Evolutionary conservation across 2,329 filamentous ascomycete species (phyloP), one percentile per base, ranked within the genome.

Genomic region (Scolecobasidium constrictum): DNA sequence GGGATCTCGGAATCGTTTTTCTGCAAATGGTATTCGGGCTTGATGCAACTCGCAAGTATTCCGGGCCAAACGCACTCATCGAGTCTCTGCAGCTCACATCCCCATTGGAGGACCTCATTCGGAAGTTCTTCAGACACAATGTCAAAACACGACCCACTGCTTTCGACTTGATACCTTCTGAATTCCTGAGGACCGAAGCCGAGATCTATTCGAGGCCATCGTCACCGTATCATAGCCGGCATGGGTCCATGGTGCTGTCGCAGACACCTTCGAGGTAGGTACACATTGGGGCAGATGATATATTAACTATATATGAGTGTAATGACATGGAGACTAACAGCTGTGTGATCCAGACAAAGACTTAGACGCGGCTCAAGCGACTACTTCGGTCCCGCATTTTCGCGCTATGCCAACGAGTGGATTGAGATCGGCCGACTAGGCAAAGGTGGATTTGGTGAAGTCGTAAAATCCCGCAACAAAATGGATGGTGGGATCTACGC

Each of bases 361-460:
- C 23, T 39, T 17, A 20, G 42, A 42, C 42, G 42, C 16, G 42
- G 42, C 19, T 44, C 42, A 13, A 44, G 40, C 23, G 33, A 18
- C 4, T 42, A 34, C 33, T 17, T 42, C 33, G 5, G 16, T 19
- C 31, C 23, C 11, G 34, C 16, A 23, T 44, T 33, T 35, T 93
- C 86, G 2, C 77, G 90, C 47, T 98, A 94, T 56, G 75, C 74
- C 9, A 83, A 83, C 53, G 92, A 96, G 53, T 98, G 94, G 62
- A 80, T 88, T 15, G 88, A 96, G 62, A 81, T 92, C 55, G 86
- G 86, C 12, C 77, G 84, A 4, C 70, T 98, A 11, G 92, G 92
- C 3, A 93, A 90, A 58, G 92, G 92, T 35, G 92, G 90, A 0
- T 98, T 94, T 62, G 92, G 92, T 4, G 86, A 95, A 62, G 92